Evolutionary conservation across 192 early-diverging fungal species (phyloP).

Genomic region (Coemansia sp.): DNA sequence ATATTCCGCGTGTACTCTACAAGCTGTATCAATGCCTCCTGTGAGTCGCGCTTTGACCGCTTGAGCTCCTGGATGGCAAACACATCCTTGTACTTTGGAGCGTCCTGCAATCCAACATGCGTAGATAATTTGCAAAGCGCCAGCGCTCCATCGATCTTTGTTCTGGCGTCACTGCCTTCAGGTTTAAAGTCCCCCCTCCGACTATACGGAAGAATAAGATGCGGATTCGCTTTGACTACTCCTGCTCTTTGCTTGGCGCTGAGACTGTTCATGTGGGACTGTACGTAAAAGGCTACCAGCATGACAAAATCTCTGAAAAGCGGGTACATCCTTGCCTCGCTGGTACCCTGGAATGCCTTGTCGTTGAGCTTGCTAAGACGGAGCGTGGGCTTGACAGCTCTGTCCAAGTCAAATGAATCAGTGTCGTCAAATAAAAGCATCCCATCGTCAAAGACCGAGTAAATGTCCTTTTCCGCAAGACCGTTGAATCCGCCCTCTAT

Average conservation of each 20-base stretch:
- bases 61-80: conserved; percentile 6
- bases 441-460: too few relatives aligned
- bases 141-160: background rate
- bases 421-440: background rate
- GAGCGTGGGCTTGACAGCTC: background rate
- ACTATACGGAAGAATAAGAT: background rate
- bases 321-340: background rate
- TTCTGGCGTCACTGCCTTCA: background rate
- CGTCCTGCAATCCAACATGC: background rate
- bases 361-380: background rate
- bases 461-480: too few relatives aligned
- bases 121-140: background rate
- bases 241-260: too few relatives aligned
- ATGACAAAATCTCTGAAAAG: background rate
- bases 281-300: background rate
- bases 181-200: conserved; percentile 7
- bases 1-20: conserved; percentile 4
- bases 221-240: background rate
- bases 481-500: too few relatives aligned
- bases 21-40: background rate
- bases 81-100: background rate
- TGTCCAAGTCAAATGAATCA: background rate
- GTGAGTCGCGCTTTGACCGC: background rate
- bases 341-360: background rate
- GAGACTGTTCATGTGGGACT: background rate